Base-by-base conservation (phyloP, 176 grass and related monocot species). In the Paspalum notatum region DNA sequence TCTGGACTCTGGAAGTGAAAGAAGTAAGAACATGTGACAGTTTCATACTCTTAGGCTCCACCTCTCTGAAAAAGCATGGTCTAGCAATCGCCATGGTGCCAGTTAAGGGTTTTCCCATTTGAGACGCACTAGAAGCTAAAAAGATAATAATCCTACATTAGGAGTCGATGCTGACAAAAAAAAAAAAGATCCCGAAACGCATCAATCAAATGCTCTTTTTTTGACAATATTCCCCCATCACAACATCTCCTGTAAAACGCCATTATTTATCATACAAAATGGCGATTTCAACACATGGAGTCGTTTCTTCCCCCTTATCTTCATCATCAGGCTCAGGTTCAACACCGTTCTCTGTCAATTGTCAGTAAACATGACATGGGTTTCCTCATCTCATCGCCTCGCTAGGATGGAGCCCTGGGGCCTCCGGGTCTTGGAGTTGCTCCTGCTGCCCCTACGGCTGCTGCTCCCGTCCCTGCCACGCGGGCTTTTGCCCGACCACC, bases 391-490 rank as follows among this genome's bases (percentile, higher is more conserved):
- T 80, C 78, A 85, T 41, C 41, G 83, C 79, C 54, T 80, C 0
- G 55, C 2, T 0, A 77, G 5, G 48, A 8, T 72, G 0, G 83
- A 32, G 56, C 65, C 41, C 65, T 44, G 54, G 3, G 65, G 5
- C 71, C 76, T 76, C 32, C 32, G 32, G 47, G 0, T 74, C 72
- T 53, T 60, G 80, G 71, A 52, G 72, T 82, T 81, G 85, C 81
- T 47, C 58, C 77, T 80, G 48, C 81, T 81, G 12, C 82, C 88
- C n/a, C 62, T 85, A 6, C 42, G 69, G 69, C 77, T 60, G 53
- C 17, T 25, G n/a, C 75, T 49, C 8, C 61, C 68, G 0, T 65
- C 83, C 68, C 81, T 76, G 18, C 38, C 75, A 14, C 74, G 62
- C 32, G 32, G 32, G 68, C 16, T 13, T 77, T 51, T 85, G 18